Base-by-base conservation (phyloP, 306 rosid genomes). In the Quillaja saponaria region DNA sequence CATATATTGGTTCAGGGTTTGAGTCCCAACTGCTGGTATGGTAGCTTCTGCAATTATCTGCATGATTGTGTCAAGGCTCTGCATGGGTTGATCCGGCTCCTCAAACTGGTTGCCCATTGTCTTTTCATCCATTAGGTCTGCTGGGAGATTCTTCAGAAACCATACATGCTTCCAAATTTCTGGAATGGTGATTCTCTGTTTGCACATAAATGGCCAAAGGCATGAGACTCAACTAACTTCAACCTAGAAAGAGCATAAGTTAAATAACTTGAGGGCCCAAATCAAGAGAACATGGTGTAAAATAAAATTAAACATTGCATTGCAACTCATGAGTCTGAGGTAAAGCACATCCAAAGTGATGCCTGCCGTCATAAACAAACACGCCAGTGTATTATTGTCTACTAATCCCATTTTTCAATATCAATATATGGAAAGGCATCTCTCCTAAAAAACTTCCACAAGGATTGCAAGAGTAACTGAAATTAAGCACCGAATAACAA, bases 41-140 rank as follows among this genome's bases (percentile, higher is more conserved):
- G 96, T 88, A 74, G 98, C 96, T 82, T 92, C 96, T 2, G 90
- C 76, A 67, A 92, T 88, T 71, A 92, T 86, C 79, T 86, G 98
- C 96, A 88, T 92, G 76, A 88, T 88, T 46, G 53, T 62, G 48
- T 92, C 95, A 1, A 64, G 56, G 78, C 89, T 86, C 85, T 88
- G 98, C 87, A 81, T 82, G 0, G 96, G 98, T 56, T 88, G 96
- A 53, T 92, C 98, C n/a, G 94, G 78, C 84, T 88, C 95, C 67
- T 84, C 83, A 53, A 81, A 88, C 39, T 88, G 90, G 76, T 71
- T 79, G 13, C 81, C 81, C 64, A 35, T 75, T 4, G 72, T 76
- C 68, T 56, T 84, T 62, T 84, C 94, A 67, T 81, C 89, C 87
- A 86, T 80, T 57, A 88, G 59, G 55, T 86, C 92, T 7, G 95